These are phyloP conservation scores for Pseudocercospora crystallina DNA, from an alignment of 2,329 filamentous ascomycete species.

Conservation along the genomic window DNA sequence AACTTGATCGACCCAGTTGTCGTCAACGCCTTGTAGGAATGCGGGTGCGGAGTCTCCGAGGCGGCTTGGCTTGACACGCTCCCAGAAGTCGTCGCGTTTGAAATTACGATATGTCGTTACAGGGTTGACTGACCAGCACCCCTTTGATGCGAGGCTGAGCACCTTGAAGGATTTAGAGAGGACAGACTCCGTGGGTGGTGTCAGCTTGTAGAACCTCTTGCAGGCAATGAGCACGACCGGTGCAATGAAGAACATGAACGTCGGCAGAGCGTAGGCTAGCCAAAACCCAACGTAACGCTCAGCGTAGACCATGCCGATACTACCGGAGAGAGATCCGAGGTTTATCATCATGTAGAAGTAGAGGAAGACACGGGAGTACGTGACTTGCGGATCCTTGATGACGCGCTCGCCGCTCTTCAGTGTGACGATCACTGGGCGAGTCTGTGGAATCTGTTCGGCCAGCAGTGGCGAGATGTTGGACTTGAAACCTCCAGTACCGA, in stretches of 20 bases:
- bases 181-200: conserved; percentile 67
- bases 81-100: conserved; percentile 59
- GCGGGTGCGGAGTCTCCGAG: conserved; percentile 57
- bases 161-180: conserved; percentile 66
- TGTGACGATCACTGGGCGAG: conserved; percentile 40
- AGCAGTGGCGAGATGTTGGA: conserved; percentile 64
- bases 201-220: conserved; percentile 55
- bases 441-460: conserved; percentile 48
- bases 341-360: conserved; percentile 75
- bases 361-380: conserved; percentile 50
- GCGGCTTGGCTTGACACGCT: conserved; percentile 65
- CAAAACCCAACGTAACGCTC: conserved; percentile 68
- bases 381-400: conserved; percentile 48
- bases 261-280: conserved; percentile 62
- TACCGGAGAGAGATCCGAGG: conserved; percentile 61
- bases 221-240: conserved; percentile 53
- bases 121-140: conserved; percentile 59
- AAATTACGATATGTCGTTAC: conserved; percentile 60
- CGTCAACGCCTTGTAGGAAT: conserved; percentile 77
- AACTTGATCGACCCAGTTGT: conserved; percentile 76
- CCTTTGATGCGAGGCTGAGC: conserved; percentile 60
- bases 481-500: conserved; percentile 79
- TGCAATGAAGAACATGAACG: conserved; percentile 65
- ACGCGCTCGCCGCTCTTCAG: conserved; percentile 46
- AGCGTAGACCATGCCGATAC: conserved; percentile 66